Conservation (phyloP, 495 filamentous ascomycete species). For the Pyronema omphalodes region DNA sequence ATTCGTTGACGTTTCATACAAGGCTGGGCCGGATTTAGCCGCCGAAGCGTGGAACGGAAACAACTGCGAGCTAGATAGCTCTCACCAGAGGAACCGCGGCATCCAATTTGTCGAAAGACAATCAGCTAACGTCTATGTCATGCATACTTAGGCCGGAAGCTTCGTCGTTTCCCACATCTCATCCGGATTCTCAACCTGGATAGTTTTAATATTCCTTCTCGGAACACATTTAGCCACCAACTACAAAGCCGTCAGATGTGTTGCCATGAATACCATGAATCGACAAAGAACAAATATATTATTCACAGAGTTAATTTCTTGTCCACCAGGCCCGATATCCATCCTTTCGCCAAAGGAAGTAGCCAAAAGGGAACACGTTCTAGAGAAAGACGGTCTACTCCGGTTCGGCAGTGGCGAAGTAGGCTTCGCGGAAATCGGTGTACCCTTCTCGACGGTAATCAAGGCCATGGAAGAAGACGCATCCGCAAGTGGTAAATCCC, state of each 20-base stretch:
- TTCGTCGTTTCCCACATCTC: constrained; percentile 60
- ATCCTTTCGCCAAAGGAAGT: constrained; percentile 46
- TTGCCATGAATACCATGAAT: constrained; percentile 73
- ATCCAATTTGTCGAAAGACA: background rate
- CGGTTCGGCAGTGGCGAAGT: constrained; percentile 34
- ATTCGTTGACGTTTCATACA: background rate
- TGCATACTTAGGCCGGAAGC: constrained; percentile 42
- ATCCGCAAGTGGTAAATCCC: background rate
- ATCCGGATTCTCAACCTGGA: constrained; percentile 53
- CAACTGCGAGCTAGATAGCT: background rate
- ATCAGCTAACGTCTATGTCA: background rate
- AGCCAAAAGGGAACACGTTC: constrained; percentile 49
- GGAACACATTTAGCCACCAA: constrained; percentile 62
- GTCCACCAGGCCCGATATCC: constrained; percentile 14
- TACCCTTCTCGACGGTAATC: constrained; percentile 22
- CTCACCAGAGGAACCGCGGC: no score
- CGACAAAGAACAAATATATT: constrained; percentile 70
- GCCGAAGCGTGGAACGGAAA: background rate
- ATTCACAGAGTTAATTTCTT: constrained; percentile 40
- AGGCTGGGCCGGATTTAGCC: constrained; percentile 2
- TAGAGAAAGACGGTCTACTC: constrained; percentile 44
- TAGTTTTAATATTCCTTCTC: constrained; percentile 51
- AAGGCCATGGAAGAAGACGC: constrained; percentile 15
- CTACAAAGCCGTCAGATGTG: constrained; percentile 65
- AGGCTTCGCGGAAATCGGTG: constrained; percentile 34